These are phyloP conservation scores for Lachnum nothofagi DNA, from an alignment of 2,329 filamentous ascomycete genomes.

Conservation along the genomic window DNA sequence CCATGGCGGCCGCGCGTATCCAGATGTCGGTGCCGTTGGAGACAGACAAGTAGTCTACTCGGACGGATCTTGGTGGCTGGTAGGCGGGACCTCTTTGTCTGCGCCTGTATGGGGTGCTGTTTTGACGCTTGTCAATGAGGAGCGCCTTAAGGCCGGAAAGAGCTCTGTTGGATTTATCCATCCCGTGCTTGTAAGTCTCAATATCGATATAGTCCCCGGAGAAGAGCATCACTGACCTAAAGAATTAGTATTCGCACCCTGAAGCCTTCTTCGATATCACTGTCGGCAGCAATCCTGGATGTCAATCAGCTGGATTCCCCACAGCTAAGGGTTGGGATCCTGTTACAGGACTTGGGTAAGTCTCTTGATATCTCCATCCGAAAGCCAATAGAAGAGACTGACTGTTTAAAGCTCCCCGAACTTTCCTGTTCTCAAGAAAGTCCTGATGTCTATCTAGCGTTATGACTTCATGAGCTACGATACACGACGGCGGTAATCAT, in stretches of 20 bases:
- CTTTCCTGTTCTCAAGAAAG: slow-evolving; percentile 18
- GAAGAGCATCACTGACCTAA: slow-evolving; percentile 17
- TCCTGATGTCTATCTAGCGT: slow-evolving; percentile 14
- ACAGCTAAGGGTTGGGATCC: slow-evolving; percentile 32
- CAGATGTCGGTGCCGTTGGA: slow-evolving; percentile 39
- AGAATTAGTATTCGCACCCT: slow-evolving; percentile 22
- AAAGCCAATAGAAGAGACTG: neutral
- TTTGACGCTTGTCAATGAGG: slow-evolving; percentile 41
- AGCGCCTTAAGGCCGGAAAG: slow-evolving; percentile 37
- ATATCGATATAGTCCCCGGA: neutral
- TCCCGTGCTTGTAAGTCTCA: slow-evolving; percentile 32
- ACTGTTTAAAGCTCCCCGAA: slow-evolving; percentile 17
- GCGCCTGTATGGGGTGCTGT: slow-evolving; percentile 40
- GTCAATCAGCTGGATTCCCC: slow-evolving; percentile 34
- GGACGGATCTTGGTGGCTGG: slow-evolving; percentile 27
- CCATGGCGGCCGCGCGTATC: slow-evolving; percentile 39
- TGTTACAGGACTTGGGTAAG: slow-evolving; percentile 27
- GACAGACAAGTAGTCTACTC: slow-evolving; percentile 28
- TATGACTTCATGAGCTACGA: slow-evolving; percentile 2
- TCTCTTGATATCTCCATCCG: neutral
- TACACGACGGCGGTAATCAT: too few relatives aligned
- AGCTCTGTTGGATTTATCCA: slow-evolving; percentile 42
- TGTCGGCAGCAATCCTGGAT: slow-evolving; percentile 28
- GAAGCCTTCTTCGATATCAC: slow-evolving; percentile 34
- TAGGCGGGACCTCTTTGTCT: slow-evolving; percentile 41